These are phyloP conservation scores for Trichosporon faecale DNA, from an alignment of 1,284 basidiomycete species.

Conservation along the genomic window DNA sequence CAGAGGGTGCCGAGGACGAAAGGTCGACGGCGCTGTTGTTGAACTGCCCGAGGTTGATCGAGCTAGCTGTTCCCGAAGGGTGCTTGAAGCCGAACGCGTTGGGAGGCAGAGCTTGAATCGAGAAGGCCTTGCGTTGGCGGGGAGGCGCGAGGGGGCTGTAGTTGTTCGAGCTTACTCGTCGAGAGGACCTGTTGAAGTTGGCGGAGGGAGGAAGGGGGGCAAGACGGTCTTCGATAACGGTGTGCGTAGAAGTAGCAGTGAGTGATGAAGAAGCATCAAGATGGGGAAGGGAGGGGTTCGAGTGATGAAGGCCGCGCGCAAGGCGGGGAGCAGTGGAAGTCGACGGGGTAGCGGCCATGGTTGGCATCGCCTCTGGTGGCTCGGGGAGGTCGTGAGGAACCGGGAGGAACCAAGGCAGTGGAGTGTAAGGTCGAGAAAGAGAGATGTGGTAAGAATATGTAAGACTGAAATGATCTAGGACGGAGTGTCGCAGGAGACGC, in stretches of 20 bases:
- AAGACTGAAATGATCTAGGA: not conserved
- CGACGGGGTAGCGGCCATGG: not conserved
- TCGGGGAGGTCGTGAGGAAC: slow-evolving; percentile 3
- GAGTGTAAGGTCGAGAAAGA: not conserved
- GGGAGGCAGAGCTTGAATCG: slow-evolving; percentile 1
- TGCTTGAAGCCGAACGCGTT: not conserved
- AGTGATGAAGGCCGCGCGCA: not conserved
- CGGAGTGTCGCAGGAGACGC: not conserved
- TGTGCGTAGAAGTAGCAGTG: slow-evolving; percentile 3
- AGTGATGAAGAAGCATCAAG: not conserved
- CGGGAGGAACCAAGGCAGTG: not conserved
- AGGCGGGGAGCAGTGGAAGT: slow-evolving; percentile 4
- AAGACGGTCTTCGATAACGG: not conserved
- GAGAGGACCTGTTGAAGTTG: slow-evolving; percentile 1
- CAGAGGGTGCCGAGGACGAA: not conserved
- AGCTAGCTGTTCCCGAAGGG: not conserved
- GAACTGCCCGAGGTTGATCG: slow-evolving; percentile 6
- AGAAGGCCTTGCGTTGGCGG: slow-evolving; percentile 6
- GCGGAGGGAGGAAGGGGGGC: not conserved
- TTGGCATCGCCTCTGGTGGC: not conserved
- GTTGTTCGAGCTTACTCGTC: slow-evolving; percentile 5
- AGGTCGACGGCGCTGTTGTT: not conserved
- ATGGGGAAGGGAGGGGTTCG: slow-evolving; percentile 3
- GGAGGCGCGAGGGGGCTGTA: slow-evolving; percentile 5
- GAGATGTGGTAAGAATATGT: not conserved